Evolutionary conservation across 345 rosid genomes (phyloP).

Genomic region (Corchorus capsularis): DNA sequence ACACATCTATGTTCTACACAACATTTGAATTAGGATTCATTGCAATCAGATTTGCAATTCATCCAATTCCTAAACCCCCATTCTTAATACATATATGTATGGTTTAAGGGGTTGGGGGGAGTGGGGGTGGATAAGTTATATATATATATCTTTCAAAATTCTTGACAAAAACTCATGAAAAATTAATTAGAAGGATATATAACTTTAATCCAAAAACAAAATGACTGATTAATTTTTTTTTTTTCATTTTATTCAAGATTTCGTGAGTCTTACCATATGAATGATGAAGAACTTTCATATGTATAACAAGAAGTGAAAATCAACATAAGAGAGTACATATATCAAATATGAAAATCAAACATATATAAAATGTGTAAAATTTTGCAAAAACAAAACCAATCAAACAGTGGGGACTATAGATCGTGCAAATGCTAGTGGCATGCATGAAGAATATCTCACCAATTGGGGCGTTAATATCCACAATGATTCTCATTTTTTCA

Average conservation of each 20-base stretch:
- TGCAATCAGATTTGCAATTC: no score
- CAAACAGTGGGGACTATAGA: neutral
- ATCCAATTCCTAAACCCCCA: no score
- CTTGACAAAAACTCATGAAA: neutral
- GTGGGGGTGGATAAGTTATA: no score
- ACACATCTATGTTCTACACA: neutral
- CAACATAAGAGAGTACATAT: neutral
- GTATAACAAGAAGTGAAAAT: neutral
- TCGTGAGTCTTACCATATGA: neutral
- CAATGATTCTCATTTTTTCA: neutral
- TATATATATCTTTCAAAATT: neutral
- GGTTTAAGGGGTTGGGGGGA: no score
- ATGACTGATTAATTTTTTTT: neutral
- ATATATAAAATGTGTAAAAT: neutral
- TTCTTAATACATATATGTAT: no score
- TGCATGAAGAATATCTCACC: slow-evolving; percentile 14
- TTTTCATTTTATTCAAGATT: neutral
- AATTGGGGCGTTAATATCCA: neutral
- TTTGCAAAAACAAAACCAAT: neutral
- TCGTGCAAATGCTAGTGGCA: neutral
- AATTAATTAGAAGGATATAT: no score
- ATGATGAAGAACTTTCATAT: neutral
- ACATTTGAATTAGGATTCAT: neutral
- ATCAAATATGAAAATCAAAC: neutral
- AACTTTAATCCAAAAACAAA: neutral